Evolutionary conservation across 805 yeast species (phyloP).

Genomic region (Candida tibetensis): DNA sequence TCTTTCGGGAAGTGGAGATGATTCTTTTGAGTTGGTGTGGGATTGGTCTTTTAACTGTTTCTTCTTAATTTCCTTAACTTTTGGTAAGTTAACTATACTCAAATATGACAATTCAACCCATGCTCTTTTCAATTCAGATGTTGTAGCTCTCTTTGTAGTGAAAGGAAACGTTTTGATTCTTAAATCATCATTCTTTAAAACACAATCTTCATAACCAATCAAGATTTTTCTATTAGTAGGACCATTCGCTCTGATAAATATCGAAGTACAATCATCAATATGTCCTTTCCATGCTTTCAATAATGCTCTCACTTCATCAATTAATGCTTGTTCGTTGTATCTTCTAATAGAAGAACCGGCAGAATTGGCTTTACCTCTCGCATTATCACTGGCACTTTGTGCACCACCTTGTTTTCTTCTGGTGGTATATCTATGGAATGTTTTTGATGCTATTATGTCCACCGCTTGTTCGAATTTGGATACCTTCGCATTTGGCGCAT

Average conservation of each 20-base stretch:
- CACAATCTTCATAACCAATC: conserved; percentile 62
- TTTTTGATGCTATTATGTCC: conserved; percentile 67
- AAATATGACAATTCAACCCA: conserved; percentile 78
- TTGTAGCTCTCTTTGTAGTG: conserved; percentile 84
- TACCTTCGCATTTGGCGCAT: conserved; percentile 45
- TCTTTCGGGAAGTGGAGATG: neutral
- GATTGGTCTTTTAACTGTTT: conserved; percentile 10
- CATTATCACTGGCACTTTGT: conserved; percentile 87
- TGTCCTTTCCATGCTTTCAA: conserved; percentile 62
- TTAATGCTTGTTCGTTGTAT: conserved; percentile 81
- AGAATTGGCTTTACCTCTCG: conserved; percentile 92
- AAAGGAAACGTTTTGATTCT: conserved; percentile 78
- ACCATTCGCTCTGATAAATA: conserved; percentile 82
- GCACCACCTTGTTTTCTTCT: conserved; percentile 98
- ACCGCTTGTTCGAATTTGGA: conserved; percentile 62
- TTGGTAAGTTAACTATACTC: conserved; percentile 53
- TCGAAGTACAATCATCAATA: conserved; percentile 59
- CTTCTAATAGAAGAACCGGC: conserved; percentile 92
- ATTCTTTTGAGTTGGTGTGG: conserved; percentile 1
- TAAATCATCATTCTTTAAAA: conserved; percentile 50
- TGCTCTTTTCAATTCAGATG: conserved; percentile 72
- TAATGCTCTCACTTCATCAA: conserved; percentile 71
- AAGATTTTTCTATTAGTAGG: conserved; percentile 60
- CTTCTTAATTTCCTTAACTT: conserved; percentile 29
- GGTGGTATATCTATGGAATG: conserved; percentile 93